These are phyloP conservation scores for Pogostemon cablin DNA, from an alignment of 257 asterid genomes.

Conservation along the genomic window DNA sequence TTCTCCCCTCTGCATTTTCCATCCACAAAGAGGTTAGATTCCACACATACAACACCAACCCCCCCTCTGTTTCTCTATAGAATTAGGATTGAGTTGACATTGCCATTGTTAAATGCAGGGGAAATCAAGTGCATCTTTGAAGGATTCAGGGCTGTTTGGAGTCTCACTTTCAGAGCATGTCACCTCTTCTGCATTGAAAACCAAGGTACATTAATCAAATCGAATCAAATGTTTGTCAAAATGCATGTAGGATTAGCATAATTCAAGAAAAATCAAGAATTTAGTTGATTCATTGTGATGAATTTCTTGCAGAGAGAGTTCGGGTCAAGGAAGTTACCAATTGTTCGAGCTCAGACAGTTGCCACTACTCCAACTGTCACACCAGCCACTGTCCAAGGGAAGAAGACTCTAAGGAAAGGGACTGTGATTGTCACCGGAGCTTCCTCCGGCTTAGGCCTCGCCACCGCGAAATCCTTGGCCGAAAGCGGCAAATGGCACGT, in stretches of 20 bases:
- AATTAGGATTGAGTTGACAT: too few species aligned
- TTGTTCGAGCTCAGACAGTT: constrained; percentile 56
- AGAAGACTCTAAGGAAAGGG: constrained; percentile 79
- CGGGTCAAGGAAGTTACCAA: constrained; percentile 34
- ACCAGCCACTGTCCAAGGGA: constrained; percentile 51
- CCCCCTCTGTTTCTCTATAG: neutral
- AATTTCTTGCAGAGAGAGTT: constrained; percentile 41
- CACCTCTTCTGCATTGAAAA: constrained; percentile 55
- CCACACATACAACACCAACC: neutral
- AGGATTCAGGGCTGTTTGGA: constrained; percentile 74
- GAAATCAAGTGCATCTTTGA: constrained; percentile 52
- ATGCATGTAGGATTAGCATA: neutral
- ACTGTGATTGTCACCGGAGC: constrained; percentile 78
- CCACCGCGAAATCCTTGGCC: constrained; percentile 81
- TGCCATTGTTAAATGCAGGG: constrained; percentile 46
- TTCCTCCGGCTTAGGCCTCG: constrained; percentile 85
- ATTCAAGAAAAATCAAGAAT: neutral
- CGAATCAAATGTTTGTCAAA: neutral
- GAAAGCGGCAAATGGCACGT: constrained; percentile 90
- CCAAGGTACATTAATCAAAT: constrained; percentile 45
- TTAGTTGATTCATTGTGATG: neutral
- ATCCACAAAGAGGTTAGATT: constrained; percentile 67
- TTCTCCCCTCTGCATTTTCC: constrained; percentile 63
- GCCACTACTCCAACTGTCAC: constrained; percentile 59
- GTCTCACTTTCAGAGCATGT: constrained; percentile 58